Evolutionary conservation across 192 early-diverging fungal genomes (phyloP), one percentile per base, ranked within the genome.

Genomic region (Coemansia sp.): DNA sequence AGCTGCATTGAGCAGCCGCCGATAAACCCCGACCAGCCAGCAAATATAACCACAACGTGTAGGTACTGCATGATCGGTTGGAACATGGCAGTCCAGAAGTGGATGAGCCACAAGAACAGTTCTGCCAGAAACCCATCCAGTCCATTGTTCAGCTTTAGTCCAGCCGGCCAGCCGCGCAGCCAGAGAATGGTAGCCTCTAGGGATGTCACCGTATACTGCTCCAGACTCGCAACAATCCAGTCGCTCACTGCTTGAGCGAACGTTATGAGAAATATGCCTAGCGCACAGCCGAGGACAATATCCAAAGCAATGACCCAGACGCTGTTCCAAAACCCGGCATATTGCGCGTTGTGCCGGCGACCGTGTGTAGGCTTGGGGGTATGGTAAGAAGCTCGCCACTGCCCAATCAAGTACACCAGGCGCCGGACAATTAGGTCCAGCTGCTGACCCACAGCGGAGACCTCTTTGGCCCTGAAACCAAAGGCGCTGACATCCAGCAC

Each of bases 221-320:
- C 70, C 33, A 87, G 67, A n/a, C 61, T 70, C 6, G 53, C 54
- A n/a, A 84, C 76, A 0, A 91, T 65, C 1, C 79, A 67, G 4
- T 79, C 71, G 17, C 89, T 81, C 42, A 91, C 76, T 4, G 71
- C 50, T 1, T 78, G 68, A 35, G 83, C 70, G 63, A 93, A 83
- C 29, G 81, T 72, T 15, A 90, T 77, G 19, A 97, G 60, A 34
- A 88, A 84, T 0, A 85, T 83, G 8, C 93, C 91, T 2, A 96
- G 61, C 0, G 90, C 83, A 1, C 92, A 74, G 0, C 95, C 95
- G 54, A 99, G 82, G 44, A 93, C 88, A 7, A 95, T 83, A 67
- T 98, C 95, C 62, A 96, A 91, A 7, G 87, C 88, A n/a, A 94
- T 87, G 19, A 96, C 86, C 94, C 95, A 99, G 67, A 93, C 86